phyloP scores from a whole-genome alignment of 192 early-diverging fungal genomes.

The Coemansia sp. region DNA sequence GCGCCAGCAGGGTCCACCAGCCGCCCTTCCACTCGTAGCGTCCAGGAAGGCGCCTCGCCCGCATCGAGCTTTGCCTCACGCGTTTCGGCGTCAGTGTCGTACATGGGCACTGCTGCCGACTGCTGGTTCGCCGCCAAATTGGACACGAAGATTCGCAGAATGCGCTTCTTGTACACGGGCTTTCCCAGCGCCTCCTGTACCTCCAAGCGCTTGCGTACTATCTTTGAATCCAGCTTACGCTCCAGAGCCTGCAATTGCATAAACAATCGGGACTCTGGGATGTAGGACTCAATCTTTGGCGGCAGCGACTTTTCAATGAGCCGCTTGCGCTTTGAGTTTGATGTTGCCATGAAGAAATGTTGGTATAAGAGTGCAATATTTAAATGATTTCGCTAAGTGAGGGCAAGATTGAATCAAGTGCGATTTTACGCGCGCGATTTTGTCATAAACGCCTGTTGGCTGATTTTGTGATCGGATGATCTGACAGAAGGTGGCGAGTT shows the following conservation, averaged over 20 bases:
- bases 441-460: background rate
- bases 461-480: background rate
- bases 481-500: background rate
- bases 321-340: conserved; percentile 42
- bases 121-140: conserved; percentile 81
- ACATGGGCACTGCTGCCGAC: conserved; percentile 10
- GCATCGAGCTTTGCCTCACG: conserved; percentile 49
- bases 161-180: conserved; percentile 72
- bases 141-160: conserved; percentile 90
- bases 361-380: background rate
- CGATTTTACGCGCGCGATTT: background rate
- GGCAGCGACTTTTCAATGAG: conserved; percentile 51
- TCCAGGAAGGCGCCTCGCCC: conserved; percentile 78
- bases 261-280: conserved; percentile 92
- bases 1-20: conserved; percentile 73
- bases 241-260: conserved; percentile 86
- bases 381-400: background rate
- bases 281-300: conserved; percentile 80
- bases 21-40: conserved; percentile 86
- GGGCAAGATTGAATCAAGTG: background rate
- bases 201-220: conserved; percentile 88
- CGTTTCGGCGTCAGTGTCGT: conserved; percentile 15
- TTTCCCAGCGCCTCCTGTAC: conserved; percentile 83
- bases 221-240: conserved; percentile 83
- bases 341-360: conserved; percentile 18